Conservation (phyloP, 1,284 basidiomycete genomes). For the Takashimella koratensis region DNA sequence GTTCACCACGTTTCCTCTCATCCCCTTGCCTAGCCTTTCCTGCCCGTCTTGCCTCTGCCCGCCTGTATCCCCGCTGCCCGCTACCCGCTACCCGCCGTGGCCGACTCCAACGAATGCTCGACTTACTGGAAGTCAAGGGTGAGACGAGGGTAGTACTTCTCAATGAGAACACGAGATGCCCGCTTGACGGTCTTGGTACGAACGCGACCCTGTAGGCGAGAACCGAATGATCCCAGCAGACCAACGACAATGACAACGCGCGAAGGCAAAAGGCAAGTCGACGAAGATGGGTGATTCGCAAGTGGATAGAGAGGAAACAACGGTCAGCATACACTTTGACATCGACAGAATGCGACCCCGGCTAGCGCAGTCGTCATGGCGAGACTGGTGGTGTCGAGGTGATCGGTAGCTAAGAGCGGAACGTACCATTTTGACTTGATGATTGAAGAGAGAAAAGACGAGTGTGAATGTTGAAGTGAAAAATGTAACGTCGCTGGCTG, state of each 20-base stretch:
- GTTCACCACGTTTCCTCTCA: too few species aligned
- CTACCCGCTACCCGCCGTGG: too few species aligned
- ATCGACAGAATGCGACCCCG: too few species aligned
- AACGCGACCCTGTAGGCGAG: conserved; percentile 89
- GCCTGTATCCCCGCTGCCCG: too few species aligned
- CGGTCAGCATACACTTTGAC: neutral
- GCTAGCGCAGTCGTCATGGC: too few species aligned
- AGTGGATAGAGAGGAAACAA: neutral
- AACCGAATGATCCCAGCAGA: neutral
- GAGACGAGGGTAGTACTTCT: conserved; percentile 98
- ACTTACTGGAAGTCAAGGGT: conserved; percentile 85
- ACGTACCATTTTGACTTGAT: neutral
- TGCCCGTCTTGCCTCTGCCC: too few species aligned
- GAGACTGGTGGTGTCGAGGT: too few species aligned
- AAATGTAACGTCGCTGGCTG: neutral
- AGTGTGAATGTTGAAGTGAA: neutral
- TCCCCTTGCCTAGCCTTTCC: too few species aligned
- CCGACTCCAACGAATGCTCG: too few species aligned
- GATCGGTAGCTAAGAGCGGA: too few species aligned
- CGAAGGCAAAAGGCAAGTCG: neutral
- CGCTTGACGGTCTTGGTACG: conserved; percentile 99
- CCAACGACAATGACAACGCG: neutral
- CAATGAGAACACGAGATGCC: conserved; percentile 97
- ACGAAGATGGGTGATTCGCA: neutral
- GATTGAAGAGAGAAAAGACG: neutral